Base-by-base conservation (phyloP, 345 rosid species). In the Hirschfeldia incana region DNA sequence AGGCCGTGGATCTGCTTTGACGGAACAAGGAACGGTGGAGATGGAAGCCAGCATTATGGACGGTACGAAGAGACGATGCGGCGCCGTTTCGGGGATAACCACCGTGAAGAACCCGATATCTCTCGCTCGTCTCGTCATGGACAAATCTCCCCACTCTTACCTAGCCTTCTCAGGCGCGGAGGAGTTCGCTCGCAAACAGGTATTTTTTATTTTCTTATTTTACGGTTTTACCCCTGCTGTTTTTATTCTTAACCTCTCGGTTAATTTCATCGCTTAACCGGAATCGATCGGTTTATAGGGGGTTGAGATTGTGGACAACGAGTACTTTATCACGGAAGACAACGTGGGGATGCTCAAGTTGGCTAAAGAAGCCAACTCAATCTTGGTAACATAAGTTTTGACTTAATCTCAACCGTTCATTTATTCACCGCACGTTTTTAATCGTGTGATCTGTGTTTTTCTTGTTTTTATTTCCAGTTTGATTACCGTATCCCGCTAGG, bases 31-130 rank as follows among this genome's bases (percentile, higher is more conserved):
- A 4, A 91, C 91, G 70, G 99, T 86, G 82, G 99, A 92, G 85
- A 92, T 95, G 99, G 99, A 95, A 75, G 98, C 98, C 2, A 92
- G 98, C 83, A 92, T 94, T 12, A 94, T 94, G 98, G 98, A 94
- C 51, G 98, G 98, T 8, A 85, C 89, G 1, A 84, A 71, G 82
- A 85, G 98, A 76, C 74, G 98, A 80, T 92, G 98, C 84, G 98
- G 98, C 6, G 95, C 98, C 58, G 98, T 94, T 13, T 94, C 98
- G 0, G 98, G 98, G 12, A 16, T 94, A 13, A 90, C 96, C 65
- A 88, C 92, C 0, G 98, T 94, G 5, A 92, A 94, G 69, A 94
- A 94, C 68, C 98, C 98, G 0, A 21, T 94, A 16, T 92, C 98
- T 63, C 94, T 94, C 2, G 98, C 98, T 55, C 90, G 98, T 5